A percentile compares a stretch with the other conserved stretches of the same genome.
phyloP scores from a whole-genome alignment of 2,329 filamentous ascomycete genomes.

The Cytospora piceicola region DNA sequence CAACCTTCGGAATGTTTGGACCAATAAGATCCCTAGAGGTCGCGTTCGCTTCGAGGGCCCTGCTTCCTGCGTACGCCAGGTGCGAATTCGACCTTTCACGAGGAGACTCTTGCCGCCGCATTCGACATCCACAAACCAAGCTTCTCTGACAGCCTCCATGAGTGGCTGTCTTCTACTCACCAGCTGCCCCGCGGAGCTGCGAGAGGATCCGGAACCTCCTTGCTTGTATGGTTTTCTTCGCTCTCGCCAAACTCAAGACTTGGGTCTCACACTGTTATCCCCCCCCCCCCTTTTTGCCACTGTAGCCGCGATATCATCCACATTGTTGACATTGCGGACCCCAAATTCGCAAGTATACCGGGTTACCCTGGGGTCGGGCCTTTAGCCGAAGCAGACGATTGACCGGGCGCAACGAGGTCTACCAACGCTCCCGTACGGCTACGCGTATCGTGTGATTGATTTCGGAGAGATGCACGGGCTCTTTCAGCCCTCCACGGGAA shows the following conservation, averaged over 20 bases:
- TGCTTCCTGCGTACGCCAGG: conserved; percentile 26
- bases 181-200: neutral
- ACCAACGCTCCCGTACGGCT: conserved; percentile 7
- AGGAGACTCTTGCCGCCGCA: conserved; percentile 44
- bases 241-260: conserved; percentile 7
- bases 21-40: conserved; percentile 15
- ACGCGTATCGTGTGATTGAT: conserved; percentile 20
- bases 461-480: conserved; percentile 15
- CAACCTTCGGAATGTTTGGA: conserved; percentile 28
- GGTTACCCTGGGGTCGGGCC: neutral
- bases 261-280: neutral
- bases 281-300: conserved; percentile 3
- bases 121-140: conserved; percentile 12
- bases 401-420: conserved; percentile 15
- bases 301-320: conserved; percentile 23
- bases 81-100: conserved; percentile 44
- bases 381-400: conserved; percentile 10
- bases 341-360: neutral
- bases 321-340: conserved; percentile 6
- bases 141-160: conserved; percentile 12
- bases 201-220: conserved; percentile 8
- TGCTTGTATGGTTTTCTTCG: neutral
- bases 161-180: conserved; percentile 11
- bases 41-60: conserved; percentile 21
- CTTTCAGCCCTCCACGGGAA: conserved; percentile 10